Evolutionary conservation across 805 yeast genomes (phyloP), one percentile per base, ranked within the genome.

Genomic region (Debaryomyces tyrocola): DNA sequence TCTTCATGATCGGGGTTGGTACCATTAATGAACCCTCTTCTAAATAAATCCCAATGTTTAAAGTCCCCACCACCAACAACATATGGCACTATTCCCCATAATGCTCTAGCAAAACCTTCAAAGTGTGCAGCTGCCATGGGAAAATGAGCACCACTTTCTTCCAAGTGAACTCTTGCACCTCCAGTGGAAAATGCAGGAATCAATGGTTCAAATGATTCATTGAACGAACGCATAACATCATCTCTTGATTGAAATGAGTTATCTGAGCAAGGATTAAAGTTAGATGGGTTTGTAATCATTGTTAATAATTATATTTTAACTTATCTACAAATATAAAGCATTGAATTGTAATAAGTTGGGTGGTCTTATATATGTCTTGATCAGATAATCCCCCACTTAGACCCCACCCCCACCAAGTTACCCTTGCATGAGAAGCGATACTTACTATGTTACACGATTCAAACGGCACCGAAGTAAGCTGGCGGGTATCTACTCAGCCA

Each of bases 31-130:
- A 63, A 43, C 1, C 67, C 69, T 28, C 40, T 48, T 9, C 53
- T 48, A 48, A 47, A 63, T 33, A 55, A 35, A 17, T 50, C 62
- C 58, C 58, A 52, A 36, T 62, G 51, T 14, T 56, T 51, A 49
- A 59, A 59, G 9, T 47, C 33, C 1, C 50, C 50, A 15, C 50
- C 53, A 6, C 66, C 64, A 5, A 46, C 44, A 20, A 39, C 59
- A 24, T 47, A 51, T 3, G 67, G 62, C 2, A 58, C 66, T 24
- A 62, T 47, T 14, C 66, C 68, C 66, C 66, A 64, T 45, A 64
- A 43, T 0, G 64, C 60, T 20, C 69, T 46, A 5, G 64, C 54
- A 35, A 57, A 63, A 1, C 67, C 67, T 45, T 63, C 67, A 8
- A 63, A 48, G 14, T 53, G 52, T 4, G 62, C 57, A 9, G 64